Conservation (phyloP, 2,329 filamentous ascomycete genomes). For the Hymenoscyphus fructigenus region DNA sequence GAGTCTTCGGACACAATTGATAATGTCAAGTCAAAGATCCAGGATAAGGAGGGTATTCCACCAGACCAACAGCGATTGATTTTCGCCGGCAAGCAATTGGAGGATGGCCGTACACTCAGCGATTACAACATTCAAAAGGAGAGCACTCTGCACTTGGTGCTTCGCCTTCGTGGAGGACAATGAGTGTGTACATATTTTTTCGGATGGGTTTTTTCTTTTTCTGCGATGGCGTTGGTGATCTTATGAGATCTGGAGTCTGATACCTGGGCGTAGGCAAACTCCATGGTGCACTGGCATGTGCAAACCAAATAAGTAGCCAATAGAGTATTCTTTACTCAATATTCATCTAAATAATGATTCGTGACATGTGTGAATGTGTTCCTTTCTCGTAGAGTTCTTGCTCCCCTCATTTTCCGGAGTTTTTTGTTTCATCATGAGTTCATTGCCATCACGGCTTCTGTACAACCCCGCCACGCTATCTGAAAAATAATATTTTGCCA, state of each 20-base stretch:
- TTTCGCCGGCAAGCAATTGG: constrained; percentile 69
- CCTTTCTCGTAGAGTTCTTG: neutral
- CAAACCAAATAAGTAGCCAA: constrained; percentile 20
- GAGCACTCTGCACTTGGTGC: constrained; percentile 68
- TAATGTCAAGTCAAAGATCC: constrained; percentile 71
- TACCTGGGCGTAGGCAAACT: constrained; percentile 19
- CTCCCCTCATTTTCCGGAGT: neutral
- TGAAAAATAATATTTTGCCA: neutral
- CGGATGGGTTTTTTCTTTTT: constrained; percentile 9
- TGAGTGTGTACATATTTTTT: constrained; percentile 34
- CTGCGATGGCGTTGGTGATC: constrained; percentile 29
- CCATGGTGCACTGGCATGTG: constrained; percentile 10
- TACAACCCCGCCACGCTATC: neutral
- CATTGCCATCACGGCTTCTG: neutral
- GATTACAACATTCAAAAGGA: constrained; percentile 88
- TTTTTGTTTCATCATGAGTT: neutral
- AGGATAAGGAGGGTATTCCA: constrained; percentile 70
- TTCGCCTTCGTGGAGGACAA: constrained; percentile 67
- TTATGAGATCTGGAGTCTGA: constrained; percentile 12
- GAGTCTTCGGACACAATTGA: constrained; percentile 69
- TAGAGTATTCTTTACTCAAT: constrained; percentile 13
- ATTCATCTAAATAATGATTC: neutral
- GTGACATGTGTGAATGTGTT: neutral
- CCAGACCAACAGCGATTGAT: constrained; percentile 70
- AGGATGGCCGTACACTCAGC: constrained; percentile 73